Evolutionary conservation across 108 stramenopile genomes (phyloP).

Genomic region (Fragilariopsis cylindrus): DNA sequence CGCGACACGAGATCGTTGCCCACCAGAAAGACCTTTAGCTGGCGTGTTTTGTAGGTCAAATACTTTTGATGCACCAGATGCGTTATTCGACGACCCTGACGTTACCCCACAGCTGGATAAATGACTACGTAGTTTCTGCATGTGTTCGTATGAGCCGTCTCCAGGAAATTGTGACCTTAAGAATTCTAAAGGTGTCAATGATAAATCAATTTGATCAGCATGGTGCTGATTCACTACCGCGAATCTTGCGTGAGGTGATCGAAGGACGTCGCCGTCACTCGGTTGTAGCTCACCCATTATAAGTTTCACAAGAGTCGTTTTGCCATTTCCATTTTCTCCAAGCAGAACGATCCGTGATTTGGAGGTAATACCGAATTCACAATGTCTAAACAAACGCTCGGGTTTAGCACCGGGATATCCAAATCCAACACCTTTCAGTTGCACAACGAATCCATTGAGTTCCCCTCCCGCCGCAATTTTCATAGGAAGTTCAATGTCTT

Average conservation of each 20-base stretch:
- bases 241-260: constrained; percentile 72
- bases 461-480: constrained; percentile 50
- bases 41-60: constrained; percentile 75
- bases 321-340: constrained; percentile 62
- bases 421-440: constrained; percentile 74
- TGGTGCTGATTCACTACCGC: constrained; percentile 85
- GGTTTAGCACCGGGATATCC: constrained; percentile 51
- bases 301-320: constrained; percentile 81
- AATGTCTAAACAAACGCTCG: constrained; percentile 25
- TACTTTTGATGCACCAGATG: constrained; percentile 87
- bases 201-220: constrained; percentile 83
- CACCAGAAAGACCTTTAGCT: constrained; percentile 83
- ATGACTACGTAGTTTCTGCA: constrained; percentile 43
- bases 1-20: constrained; percentile 85
- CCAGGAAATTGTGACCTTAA: constrained; percentile 38
- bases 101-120: constrained; percentile 48
- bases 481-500: constrained; percentile 56
- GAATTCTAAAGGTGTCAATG: constrained; percentile 72
- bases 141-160: constrained; percentile 41
- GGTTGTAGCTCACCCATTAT: constrained; percentile 70
- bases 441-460: constrained; percentile 56
- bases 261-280: constrained; percentile 48
- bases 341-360: constrained; percentile 52
- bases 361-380: constrained; percentile 38
- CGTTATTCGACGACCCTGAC: constrained; percentile 60